Base-by-base conservation (phyloP, 352 stramenopile genomes). In the Plasmopara muralis region DNA sequence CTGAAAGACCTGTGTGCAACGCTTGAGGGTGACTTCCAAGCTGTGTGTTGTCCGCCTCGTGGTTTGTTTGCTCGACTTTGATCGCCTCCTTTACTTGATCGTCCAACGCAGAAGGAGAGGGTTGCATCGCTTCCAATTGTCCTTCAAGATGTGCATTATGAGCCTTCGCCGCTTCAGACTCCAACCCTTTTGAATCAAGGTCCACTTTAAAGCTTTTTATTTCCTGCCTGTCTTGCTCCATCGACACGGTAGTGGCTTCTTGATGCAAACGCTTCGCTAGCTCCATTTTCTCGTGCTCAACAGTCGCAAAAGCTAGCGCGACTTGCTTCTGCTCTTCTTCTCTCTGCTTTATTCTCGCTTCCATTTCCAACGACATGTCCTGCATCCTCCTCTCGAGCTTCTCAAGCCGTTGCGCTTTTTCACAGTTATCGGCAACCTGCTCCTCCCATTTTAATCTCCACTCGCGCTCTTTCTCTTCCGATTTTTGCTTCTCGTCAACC, bases 371-470 rank as follows among this genome's bases (percentile, higher is more conserved):
- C 16, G 47, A 59, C 43, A 69, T 34, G 14, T 66, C 55, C 5
- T 47, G n/a, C 5, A 66, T 48, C 9, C 29, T 53, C 20, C 49
- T 68, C 42, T 70, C 59, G 35, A 64, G 15, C 18, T 68, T 57
- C 12, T 41, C 37, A 18, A n/a, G 37, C n/a, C 14, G 37, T 41
- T 41, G 9, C 4, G n/a, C 12, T n/a, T 9, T 30, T 66, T 68
- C 37, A 62, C 6, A 43, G 60, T 37, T 31, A 44, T 34, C 16
- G 66, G 46, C 30, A 35, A n/a, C n/a, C 37, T 41, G 37, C 37
- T 41, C 13, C 31, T 79, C 15, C 14, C 76, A 55, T 12, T 64
- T 1, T 62, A 53, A 34, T 83, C 53, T 25, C 66, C 63, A 6
- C 68, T 54, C 41, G 82, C 44, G 0, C 60, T 52, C 12, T 67